A percentile compares a stretch with the other conserved stretches of the same genome.
These are phyloP conservation scores for Aspergillus sergii DNA, from an alignment of 2,329 filamentous ascomycete species.

Conservation along the genomic window DNA sequence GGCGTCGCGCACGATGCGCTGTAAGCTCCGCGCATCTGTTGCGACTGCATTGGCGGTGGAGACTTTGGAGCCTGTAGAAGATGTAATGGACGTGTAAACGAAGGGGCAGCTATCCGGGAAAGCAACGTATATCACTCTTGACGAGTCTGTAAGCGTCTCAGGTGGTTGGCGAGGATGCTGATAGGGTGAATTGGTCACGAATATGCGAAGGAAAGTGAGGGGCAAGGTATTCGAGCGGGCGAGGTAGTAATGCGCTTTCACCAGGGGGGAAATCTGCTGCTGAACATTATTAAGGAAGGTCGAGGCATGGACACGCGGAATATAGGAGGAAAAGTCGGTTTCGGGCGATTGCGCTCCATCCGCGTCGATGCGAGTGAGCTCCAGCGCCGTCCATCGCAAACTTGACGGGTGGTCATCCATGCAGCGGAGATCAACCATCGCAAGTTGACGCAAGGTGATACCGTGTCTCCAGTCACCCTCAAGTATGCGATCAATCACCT, in stretches of 20 bases:
- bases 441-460: slow-evolving; percentile 57
- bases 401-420: slow-evolving; percentile 56
- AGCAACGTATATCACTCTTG: slow-evolving; percentile 74
- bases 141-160: slow-evolving; percentile 57
- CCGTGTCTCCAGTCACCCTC: slow-evolving; percentile 61
- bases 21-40: slow-evolving; percentile 46
- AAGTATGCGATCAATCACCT: slow-evolving; percentile 58
- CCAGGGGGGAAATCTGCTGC: slow-evolving; percentile 71
- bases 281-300: slow-evolving; percentile 79
- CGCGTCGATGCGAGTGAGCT: slow-evolving; percentile 40
- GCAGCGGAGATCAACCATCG: slow-evolving; percentile 57
- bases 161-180: slow-evolving; percentile 52
- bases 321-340: slow-evolving; percentile 39
- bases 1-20: slow-evolving; percentile 72
- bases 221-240: slow-evolving; percentile 67
- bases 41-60: not conserved
- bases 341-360: slow-evolving; percentile 24
- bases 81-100: slow-evolving; percentile 64
- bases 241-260: slow-evolving; percentile 83
- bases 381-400: slow-evolving; percentile 57
- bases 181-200: slow-evolving; percentile 80
- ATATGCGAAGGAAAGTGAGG: slow-evolving; percentile 74
- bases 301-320: slow-evolving; percentile 76
- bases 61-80: slow-evolving; percentile 42
- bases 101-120: slow-evolving; percentile 80